Conservation (phyloP, 139 green algal species). For the Parachlorella kessleri region DNA sequence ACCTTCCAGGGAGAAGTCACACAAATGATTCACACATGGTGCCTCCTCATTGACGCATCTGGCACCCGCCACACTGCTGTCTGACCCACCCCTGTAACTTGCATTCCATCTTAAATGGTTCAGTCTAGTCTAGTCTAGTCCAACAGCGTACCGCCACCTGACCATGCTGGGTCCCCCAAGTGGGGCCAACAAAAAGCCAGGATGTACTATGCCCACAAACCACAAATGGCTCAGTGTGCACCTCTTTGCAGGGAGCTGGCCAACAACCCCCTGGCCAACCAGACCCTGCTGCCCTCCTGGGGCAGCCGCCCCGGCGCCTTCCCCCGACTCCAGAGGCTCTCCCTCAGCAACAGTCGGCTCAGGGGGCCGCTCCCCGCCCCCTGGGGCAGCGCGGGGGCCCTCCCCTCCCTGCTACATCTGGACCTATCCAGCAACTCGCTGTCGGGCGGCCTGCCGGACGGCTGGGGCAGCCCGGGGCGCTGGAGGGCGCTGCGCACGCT, state of each 20-base stretch:
- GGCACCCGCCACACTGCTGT: too few relatives aligned
- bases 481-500: conserved; percentile 3
- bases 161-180: background rate
- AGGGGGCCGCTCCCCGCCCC: background rate
- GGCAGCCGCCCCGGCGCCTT: background rate
- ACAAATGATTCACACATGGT: too few relatives aligned
- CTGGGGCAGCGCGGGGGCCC: conserved; percentile 1
- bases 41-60: too few relatives aligned
- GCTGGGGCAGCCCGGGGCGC: conserved; percentile 5
- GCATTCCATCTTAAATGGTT: too few relatives aligned
- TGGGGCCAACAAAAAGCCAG: conserved; percentile 3
- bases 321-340: background rate
- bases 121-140: too few relatives aligned
- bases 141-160: background rate
- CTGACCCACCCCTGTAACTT: too few relatives aligned
- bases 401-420: conserved; percentile 14
- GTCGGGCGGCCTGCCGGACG: conserved; percentile 1
- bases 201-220: background rate
- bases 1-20: too few relatives aligned
- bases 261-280: background rate
- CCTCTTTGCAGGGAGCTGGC: background rate
- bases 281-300: background rate
- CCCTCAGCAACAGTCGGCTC: background rate
- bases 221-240: background rate
- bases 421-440: conserved; percentile 1